Evolutionary conservation across 345 rosid species (phyloP).

Genomic region (Populus davidiana): DNA sequence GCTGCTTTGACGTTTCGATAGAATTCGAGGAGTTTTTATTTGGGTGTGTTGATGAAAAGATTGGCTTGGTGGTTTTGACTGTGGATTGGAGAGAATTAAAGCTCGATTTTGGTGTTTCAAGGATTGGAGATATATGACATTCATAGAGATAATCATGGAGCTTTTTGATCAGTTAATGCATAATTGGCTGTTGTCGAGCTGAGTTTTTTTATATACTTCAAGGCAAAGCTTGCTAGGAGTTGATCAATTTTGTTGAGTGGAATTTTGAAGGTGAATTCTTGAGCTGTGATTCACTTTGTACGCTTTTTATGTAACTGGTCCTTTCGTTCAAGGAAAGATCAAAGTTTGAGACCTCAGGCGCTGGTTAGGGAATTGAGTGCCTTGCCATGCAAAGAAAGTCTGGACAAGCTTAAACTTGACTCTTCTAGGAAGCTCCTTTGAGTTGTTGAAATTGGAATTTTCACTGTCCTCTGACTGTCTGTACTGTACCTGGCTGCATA

Average conservation of each 20-base stretch:
- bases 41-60: background rate
- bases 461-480: background rate
- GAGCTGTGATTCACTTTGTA: constrained; percentile 7
- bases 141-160: background rate
- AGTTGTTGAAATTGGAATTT: constrained; percentile 21
- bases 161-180: background rate
- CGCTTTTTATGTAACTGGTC: constrained; percentile 20
- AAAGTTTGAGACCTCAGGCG: constrained; percentile 32
- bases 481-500: constrained; percentile 6
- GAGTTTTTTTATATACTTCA: background rate
- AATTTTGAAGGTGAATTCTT: constrained; percentile 10
- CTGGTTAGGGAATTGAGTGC: constrained; percentile 23
- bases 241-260: background rate
- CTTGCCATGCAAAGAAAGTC: constrained; percentile 42
- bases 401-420: constrained; percentile 31
- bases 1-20: background rate
- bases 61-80: constrained; percentile 7
- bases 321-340: constrained; percentile 41
- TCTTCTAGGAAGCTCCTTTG: constrained; percentile 22
- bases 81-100: background rate
- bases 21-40: background rate
- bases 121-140: background rate
- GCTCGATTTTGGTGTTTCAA: background rate
- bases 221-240: background rate
- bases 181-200: background rate